These are phyloP conservation scores for Prunus dulcis DNA, from an alignment of 306 rosid genomes.

Conservation along the genomic window DNA sequence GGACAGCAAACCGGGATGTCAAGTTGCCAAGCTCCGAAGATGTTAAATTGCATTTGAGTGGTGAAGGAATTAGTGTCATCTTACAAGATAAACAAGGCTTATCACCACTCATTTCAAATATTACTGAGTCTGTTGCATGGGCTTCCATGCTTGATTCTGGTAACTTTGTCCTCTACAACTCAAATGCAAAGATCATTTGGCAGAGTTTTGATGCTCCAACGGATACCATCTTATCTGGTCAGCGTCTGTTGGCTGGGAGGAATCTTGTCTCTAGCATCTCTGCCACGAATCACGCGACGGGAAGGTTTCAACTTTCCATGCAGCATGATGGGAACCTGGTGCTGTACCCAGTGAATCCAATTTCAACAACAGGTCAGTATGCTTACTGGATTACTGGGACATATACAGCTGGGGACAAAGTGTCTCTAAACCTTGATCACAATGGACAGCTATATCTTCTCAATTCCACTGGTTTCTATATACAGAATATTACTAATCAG, in stretches of 20 bases:
- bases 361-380: background rate
- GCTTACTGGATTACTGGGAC: background rate
- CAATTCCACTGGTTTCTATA: background rate
- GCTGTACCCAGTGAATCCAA: background rate
- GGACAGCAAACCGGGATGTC: slow-evolving; percentile 27
- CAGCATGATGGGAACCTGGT: background rate
- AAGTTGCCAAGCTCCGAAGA: background rate
- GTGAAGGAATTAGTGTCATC: background rate
- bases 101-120: background rate
- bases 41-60: background rate
- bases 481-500: background rate
- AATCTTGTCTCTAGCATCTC: slow-evolving; percentile 14
- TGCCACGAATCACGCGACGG: background rate
- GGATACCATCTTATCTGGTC: slow-evolving; percentile 19
- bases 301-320: background rate
- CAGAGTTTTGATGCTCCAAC: slow-evolving; percentile 28
- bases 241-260: background rate
- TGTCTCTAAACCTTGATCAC: slow-evolving; percentile 5
- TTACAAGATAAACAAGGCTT: background rate
- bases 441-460: slow-evolving; percentile 8
- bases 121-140: background rate
- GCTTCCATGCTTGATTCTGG: slow-evolving; percentile 36
- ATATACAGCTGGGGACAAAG: background rate
- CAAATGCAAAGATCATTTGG: background rate
- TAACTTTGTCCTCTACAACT: slow-evolving; percentile 27